These are phyloP conservation scores for Darksidea phi DNA, from an alignment of 495 filamentous ascomycete genomes.

Conservation along the genomic window DNA sequence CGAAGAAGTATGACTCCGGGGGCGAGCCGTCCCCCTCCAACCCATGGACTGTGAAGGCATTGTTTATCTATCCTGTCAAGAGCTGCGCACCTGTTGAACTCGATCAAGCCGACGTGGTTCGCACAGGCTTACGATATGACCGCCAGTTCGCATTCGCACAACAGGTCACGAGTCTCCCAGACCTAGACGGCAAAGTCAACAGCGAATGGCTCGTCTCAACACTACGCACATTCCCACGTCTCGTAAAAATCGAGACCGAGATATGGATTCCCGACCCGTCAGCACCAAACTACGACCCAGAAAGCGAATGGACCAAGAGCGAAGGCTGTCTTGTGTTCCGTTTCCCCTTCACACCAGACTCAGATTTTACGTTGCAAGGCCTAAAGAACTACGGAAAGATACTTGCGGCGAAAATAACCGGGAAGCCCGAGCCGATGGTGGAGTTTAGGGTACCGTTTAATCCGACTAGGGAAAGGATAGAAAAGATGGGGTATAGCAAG, in stretches of 20 bases:
- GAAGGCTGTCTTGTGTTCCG: conserved; percentile 57
- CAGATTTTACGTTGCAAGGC: conserved; percentile 30
- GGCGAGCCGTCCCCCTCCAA: neutral
- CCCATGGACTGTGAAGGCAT: conserved; percentile 67
- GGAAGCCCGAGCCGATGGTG: conserved; percentile 29
- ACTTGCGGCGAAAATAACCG: conserved; percentile 26
- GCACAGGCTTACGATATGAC: conserved; percentile 76
- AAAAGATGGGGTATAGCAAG: conserved; percentile 54
- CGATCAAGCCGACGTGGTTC: conserved; percentile 60
- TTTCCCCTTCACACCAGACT: conserved; percentile 54
- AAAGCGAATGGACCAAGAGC: conserved; percentile 52
- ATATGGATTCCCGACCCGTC: conserved; percentile 74
- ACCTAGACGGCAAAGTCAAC: conserved; percentile 43
- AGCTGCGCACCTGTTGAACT: conserved; percentile 81
- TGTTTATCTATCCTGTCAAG: conserved; percentile 88
- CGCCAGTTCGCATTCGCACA: conserved; percentile 82
- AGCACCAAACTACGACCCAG: conserved; percentile 46
- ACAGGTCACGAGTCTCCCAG: conserved; percentile 49
- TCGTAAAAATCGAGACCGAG: conserved; percentile 73
- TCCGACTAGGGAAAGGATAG: conserved; percentile 55
- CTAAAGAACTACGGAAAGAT: conserved; percentile 33
- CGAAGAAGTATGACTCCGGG: conserved; percentile 21
- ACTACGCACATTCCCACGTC: conserved; percentile 66
- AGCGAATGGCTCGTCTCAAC: conserved; percentile 78
- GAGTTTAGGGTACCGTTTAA: conserved; percentile 64